Evolutionary conservation across 192 early-diverging fungal species (phyloP), one percentile per base, ranked within the genome.

Genomic region (Coemansia sp.): DNA sequence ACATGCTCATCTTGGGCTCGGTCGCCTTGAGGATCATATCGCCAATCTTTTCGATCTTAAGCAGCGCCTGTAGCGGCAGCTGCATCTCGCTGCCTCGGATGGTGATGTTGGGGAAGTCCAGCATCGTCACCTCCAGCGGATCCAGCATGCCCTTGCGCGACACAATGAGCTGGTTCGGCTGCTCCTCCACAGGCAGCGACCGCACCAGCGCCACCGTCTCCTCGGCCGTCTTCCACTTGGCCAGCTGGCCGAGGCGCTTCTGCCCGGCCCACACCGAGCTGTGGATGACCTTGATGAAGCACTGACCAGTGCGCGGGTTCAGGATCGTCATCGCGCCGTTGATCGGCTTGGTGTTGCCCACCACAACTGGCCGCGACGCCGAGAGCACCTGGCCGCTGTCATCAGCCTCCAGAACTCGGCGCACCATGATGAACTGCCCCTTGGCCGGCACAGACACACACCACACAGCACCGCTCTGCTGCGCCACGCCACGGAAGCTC

Each of bases 201-300:
- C 97, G 92, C 87, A 99, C 96, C 78, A 99, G 86, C 23, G 97
- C 97, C 31, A 95, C 97, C 0, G 97, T 95, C 93, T 99, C 97
- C 90, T 99, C 97, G 11, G 97, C 97, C 3, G 97, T 98, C 88
- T 99, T 99, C 97, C 97, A 99, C 68, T 99, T 99, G 36, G 97
- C 97, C 67, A 99, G 82, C 84, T 99, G 97, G 62, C 97, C 97
- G 20, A 99, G 85, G 84, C 97, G 95, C 77, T 99, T 99, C 76
- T 99, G 97, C 25, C 95, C 95, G 14, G 95, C 95, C 95, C 95
- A 99, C 37, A 98, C 95, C 7, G 95, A 97, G 14, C 95, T 98
- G 76, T 99, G 97, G 84, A 99, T 99, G 75, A 99, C 96, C 85
- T 99, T 99, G 66, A 99, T 85, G 85, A 96, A 99, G 59, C 96